These are phyloP conservation scores for Hemerocallis citrina DNA, from an alignment of 106 monocot species.

Conservation along the genomic window DNA sequence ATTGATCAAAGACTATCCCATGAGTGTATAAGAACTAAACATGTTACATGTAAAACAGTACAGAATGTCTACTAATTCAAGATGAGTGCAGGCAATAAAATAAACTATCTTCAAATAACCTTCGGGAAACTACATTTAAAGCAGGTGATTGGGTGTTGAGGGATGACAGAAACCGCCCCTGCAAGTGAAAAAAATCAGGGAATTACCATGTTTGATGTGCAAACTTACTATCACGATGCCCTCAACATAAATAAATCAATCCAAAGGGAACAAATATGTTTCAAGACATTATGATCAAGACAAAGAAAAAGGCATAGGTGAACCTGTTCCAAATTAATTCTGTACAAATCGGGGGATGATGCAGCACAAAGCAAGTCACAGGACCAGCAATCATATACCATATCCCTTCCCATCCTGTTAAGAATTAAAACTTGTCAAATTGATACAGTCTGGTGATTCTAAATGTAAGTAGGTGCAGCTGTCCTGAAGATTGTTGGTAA, in stretches of 20 bases:
- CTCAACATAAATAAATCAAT: not conserved
- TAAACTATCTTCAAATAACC: constrained; percentile 27
- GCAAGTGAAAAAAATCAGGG: not conserved
- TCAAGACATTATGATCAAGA: not conserved
- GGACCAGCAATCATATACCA: too few relatives aligned
- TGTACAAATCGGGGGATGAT: too few relatives aligned
- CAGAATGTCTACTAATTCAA: not conserved
- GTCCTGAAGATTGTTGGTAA: too few relatives aligned
- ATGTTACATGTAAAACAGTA: not conserved
- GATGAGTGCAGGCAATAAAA: not conserved
- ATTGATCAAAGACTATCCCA: not conserved
- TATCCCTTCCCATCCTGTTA: too few relatives aligned
- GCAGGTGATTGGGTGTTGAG: constrained; percentile 75
- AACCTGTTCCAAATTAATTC: too few relatives aligned
- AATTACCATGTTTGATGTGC: not conserved
- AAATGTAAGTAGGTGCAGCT: too few relatives aligned
- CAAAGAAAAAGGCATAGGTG: too few relatives aligned
- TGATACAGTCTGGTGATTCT: too few relatives aligned
- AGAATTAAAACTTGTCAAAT: too few relatives aligned
- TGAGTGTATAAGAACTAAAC: not conserved
- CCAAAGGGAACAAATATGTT: not conserved
- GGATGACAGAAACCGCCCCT: constrained; percentile 85
- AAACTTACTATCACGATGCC: too few relatives aligned
- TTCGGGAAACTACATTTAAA: constrained; percentile 82
- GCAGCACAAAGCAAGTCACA: too few relatives aligned